Base-by-base conservation (phyloP, 306 rosid species). In the Canavalia gladiata region DNA sequence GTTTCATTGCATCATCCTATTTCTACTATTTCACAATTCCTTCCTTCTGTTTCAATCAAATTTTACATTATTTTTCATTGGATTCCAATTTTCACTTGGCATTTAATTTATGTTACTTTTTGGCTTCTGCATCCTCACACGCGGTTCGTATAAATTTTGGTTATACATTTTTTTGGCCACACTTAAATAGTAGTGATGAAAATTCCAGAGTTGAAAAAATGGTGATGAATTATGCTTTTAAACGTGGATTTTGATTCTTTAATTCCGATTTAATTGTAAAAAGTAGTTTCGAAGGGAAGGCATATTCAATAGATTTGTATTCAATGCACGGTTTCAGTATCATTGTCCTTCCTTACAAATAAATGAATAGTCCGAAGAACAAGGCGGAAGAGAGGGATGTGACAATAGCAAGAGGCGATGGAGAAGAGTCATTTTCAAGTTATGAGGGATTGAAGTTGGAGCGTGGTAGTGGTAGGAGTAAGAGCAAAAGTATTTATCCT, bases 401-500 rank as follows among this genome's bases (percentile, higher is more conserved):
- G 62, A 8, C 8, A 4, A 81, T 89, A 71, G 78, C 83, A 11
- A 72, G 51, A 65, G 85, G 85, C 43, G 74, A 37, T 33, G 87
- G 69, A 57, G 82, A 88, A 34, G 84, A 57, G 1, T 35, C 81
- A 31, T 33, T 77, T n/a, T 81, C 86, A 64, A 70, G 62, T 60
- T 68, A 59, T 52, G 77, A 70, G 56, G 74, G 69, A 75, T 41
- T 68, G 56, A 54, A 12, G 69, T 2, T 43, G 12, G n/a, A 6
- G 2, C 7, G 65, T 31, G 72, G 77, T 33, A 69, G 81, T 62
- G 49, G 74, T 57, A 78, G 39, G 33, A 74, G 81, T 52, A 84
- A 6, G 76, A 80, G 68, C 8, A 94, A 91, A 67, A 58, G 58
- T 5, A 2, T 91, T 70, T 87, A 90, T 71, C 92, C 97, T 0